These are phyloP conservation scores for Pyrenopolyporus hunteri DNA, from an alignment of 495 filamentous ascomycete genomes.

Conservation along the genomic window DNA sequence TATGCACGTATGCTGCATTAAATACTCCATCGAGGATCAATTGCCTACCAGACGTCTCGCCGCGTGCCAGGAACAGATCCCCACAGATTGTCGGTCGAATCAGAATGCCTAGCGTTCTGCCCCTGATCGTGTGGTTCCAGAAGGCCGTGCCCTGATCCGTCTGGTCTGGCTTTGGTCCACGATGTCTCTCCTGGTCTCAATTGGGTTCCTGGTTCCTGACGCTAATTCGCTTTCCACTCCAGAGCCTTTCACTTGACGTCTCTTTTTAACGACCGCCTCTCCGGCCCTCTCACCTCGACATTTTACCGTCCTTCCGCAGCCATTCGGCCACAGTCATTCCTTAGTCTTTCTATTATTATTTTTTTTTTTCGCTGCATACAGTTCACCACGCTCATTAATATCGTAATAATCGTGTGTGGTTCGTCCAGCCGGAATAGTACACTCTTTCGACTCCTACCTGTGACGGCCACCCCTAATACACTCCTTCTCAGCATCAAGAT, in stretches of 20 bases:
- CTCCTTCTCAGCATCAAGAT: slow-evolving; percentile 45
- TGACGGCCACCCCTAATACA: slow-evolving; percentile 48
- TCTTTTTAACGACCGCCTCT: slow-evolving; percentile 46
- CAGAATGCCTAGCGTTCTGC: slow-evolving; percentile 37
- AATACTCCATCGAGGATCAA: slow-evolving; percentile 40
- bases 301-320: slow-evolving; percentile 45
- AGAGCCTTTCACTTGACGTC: slow-evolving; percentile 41
- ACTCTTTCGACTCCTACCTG: slow-evolving; percentile 53
- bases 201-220: slow-evolving; percentile 37
- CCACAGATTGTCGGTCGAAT: slow-evolving; percentile 40
- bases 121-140: slow-evolving; percentile 41
- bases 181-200: slow-evolving; percentile 38
- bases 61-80: slow-evolving; percentile 39
- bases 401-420: slow-evolving; percentile 53
- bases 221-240: slow-evolving; percentile 39
- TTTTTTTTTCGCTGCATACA: slow-evolving; percentile 44
- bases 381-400: slow-evolving; percentile 62
- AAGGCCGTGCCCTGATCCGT: slow-evolving; percentile 37
- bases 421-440: slow-evolving; percentile 48
- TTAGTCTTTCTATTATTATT: slow-evolving; percentile 43
- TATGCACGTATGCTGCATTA: slow-evolving; percentile 41
- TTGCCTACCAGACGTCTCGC: slow-evolving; percentile 37
- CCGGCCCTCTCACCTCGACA: slow-evolving; percentile 46
- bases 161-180: slow-evolving; percentile 34
- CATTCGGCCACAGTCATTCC: slow-evolving; percentile 57